A percentile compares a stretch with the other conserved stretches of the same genome.
These are phyloP conservation scores for Blastocystis sp. DNA, from an alignment of 352 stramenopile genomes.

Conservation along the genomic window DNA sequence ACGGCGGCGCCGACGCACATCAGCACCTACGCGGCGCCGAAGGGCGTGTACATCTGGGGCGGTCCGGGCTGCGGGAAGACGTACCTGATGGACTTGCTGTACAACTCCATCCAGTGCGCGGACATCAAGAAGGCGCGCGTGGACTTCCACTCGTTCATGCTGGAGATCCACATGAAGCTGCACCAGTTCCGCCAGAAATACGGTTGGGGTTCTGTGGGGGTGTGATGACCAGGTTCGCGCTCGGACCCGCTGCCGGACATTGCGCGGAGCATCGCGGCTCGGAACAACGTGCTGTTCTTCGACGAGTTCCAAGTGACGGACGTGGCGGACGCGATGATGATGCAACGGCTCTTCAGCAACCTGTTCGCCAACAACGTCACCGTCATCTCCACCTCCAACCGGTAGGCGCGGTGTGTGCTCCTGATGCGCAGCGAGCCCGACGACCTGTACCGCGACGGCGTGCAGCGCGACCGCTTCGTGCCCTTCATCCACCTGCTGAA, in stretches of 20 bases:
- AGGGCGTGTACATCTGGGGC: slow-evolving; percentile 92
- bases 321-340: slow-evolving; percentile 93
- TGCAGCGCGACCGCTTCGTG: slow-evolving; percentile 93
- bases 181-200: slow-evolving; percentile 87
- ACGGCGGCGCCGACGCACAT: background rate
- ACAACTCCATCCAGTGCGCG: slow-evolving; percentile 77
- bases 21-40: slow-evolving; percentile 77
- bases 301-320: slow-evolving; percentile 98
- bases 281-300: slow-evolving; percentile 91
- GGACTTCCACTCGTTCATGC: slow-evolving; percentile 97
- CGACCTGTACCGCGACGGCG: slow-evolving; percentile 90
- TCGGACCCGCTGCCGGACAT: slow-evolving; percentile 80
- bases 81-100: slow-evolving; percentile 95
- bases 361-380: slow-evolving; percentile 88
- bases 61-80: slow-evolving; percentile 93
- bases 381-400: slow-evolving; percentile 93
- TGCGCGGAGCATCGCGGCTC: slow-evolving; percentile 83
- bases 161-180: slow-evolving; percentile 90
- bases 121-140: slow-evolving; percentile 84
- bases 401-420: slow-evolving; percentile 71
- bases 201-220: slow-evolving; percentile 25
- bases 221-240: slow-evolving; percentile 23
- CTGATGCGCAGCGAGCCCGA: slow-evolving; percentile 78
- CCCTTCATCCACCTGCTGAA: slow-evolving; percentile 92
- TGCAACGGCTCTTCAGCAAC: slow-evolving; percentile 89